Evolutionary conservation across 768 basidiomycete species (phyloP), one percentile per base, ranked within the genome.

Genomic region (Lentinula raphanica): DNA sequence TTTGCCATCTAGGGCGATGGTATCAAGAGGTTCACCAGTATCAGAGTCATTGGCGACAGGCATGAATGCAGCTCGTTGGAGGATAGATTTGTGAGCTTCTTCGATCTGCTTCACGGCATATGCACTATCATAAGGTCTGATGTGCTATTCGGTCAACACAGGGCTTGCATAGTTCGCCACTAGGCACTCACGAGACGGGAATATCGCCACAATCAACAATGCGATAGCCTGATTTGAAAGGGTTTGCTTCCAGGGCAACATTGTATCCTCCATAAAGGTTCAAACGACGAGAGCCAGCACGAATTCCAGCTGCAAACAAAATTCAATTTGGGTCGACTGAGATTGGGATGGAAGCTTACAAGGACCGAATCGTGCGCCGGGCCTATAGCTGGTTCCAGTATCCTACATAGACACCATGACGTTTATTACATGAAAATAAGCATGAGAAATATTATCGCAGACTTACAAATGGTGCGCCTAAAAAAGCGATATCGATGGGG

Each of bases 301-400:
- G 83, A 62, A 94, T 90, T 12, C 88, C 92, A 38, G 87, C 83
- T 65, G 57, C 15, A 28, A 58, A 15, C 51, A 13, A 36, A 17
- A 21, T 21, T n/a, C n/a, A n/a, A n/a, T n/a, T n/a, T n/a, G n/a
- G n/a, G n/a, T n/a, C n/a, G n/a, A n/a, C n/a, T n/a, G n/a, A n/a
- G n/a, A n/a, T n/a, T n/a, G n/a, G n/a, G 59, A 45, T 17, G 21
- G 19, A 44, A 11, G 38, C 58, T 13, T 58, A 74, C 73, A 70
- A 50, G 91, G 92, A 6, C 92, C 92, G 60, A 94, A 94, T 13
- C 92, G 82, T 31, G 92, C 92, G 36, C 92, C 92, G 1, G 88
- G 87, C 6, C 90, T 79, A 69, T 90, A 92, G 48, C 87, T 87
- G 5, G 88, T 88, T 0, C 82, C 84, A 23, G 86, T 87, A 57